These are phyloP conservation scores for Phallus indusiatus DNA, from an alignment of 768 basidiomycete genomes.

Conservation along the genomic window DNA sequence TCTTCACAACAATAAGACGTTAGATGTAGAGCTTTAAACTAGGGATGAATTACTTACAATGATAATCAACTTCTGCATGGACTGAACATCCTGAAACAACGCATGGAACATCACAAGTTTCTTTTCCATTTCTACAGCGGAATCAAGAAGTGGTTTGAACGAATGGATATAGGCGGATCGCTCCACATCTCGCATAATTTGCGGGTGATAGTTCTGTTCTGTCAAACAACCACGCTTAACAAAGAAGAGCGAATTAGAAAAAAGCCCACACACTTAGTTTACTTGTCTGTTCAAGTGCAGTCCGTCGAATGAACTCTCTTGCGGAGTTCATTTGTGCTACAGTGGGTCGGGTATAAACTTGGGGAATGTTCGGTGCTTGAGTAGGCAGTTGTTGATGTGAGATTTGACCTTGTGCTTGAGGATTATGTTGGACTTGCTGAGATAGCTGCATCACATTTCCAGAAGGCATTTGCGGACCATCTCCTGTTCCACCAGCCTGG, in stretches of 20 bases:
- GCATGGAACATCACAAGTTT: conserved; percentile 39
- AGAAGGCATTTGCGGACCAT: not conserved
- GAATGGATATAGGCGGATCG: conserved; percentile 40
- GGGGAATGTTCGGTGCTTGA: not conserved
- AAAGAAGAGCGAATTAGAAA: conserved; percentile 3
- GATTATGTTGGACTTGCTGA: conserved; percentile 20
- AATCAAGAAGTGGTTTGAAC: conserved; percentile 40
- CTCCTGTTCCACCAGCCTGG: not conserved
- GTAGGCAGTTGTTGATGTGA: not conserved
- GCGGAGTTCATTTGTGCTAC: conserved; percentile 12
- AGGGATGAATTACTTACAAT: conserved; percentile 35
- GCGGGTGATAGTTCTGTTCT: conserved; percentile 17
- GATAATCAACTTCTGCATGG: conserved; percentile 39
- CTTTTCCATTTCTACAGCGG: conserved; percentile 37
- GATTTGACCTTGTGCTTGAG: conserved; percentile 2
- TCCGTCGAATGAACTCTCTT: conserved; percentile 27
- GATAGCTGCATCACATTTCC: conserved; percentile 14
- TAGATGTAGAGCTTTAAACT: not conserved
- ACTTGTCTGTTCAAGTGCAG: conserved; percentile 20
- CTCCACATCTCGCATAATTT: conserved; percentile 43
- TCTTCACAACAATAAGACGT: conserved; percentile 13
- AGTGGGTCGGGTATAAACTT: not conserved
- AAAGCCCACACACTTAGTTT: conserved; percentile 28
- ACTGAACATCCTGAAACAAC: conserved; percentile 38
- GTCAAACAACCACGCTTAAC: not conserved